Base-by-base conservation (phyloP, 495 filamentous ascomycete species). In the Podospora conica region DNA sequence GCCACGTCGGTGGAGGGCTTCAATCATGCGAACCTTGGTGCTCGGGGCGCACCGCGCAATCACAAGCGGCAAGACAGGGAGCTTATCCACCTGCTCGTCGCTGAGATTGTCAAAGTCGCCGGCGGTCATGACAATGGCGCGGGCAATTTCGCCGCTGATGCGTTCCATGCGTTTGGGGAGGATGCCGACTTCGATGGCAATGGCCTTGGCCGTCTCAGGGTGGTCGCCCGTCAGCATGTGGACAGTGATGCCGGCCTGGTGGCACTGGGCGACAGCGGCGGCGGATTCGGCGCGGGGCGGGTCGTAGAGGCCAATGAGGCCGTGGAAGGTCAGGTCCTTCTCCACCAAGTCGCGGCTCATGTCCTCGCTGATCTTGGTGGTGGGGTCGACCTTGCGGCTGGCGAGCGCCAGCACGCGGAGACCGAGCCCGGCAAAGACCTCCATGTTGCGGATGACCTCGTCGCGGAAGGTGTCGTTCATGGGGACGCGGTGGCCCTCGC, bases 151-250 rank as follows among this genome's bases (percentile, higher is more conserved):
- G 53, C 86, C 78, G 1, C 89, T 77, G 56, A 79, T 77, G 23
- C 76, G 67, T 5, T 83, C 76, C 74, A 90, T 86, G 9, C 77
- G 70, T 12, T 85, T 85, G 61, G 85, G 82, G 0, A 91, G 79
- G 65, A 92, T 91, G 40, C 89, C 90, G 10, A 91, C 87, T 76
- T 91, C 85, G 64, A 85, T 84, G 18, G 90, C 91, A 68, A 94
- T 92, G 0, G 89, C 87, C 63, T 85, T 85, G 28, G 91, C 91
- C 6, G 90, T 94, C 28, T 84, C 85, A 0, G 87, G 85, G 60
- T 93, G 89, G 71, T 93, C 90, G 12, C 88, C 90, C n/a, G 90
- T 93, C 8, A 93, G 78, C 90, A 93, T 93, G 74, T 91, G 88
- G 3, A 92, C 88, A 55, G 82, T 81, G 54, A 93, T 90, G 25